These are phyloP conservation scores for Cercospora sp. DNA, from an alignment of 2,329 filamentous ascomycete species.

Conservation along the genomic window DNA sequence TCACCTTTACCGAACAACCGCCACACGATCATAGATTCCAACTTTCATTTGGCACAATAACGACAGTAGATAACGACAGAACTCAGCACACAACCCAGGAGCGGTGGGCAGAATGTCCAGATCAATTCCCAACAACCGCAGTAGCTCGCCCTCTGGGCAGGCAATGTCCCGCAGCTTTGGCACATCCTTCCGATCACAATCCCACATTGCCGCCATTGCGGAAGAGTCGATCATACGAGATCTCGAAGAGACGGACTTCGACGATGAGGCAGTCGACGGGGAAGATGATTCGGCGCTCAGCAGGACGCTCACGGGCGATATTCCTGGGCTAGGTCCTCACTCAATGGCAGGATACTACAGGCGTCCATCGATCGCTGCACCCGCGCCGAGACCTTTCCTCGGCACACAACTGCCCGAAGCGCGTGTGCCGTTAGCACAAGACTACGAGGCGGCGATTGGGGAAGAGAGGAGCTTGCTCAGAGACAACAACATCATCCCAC, in stretches of 20 bases:
- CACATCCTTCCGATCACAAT: constrained; percentile 32
- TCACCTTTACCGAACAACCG: background rate
- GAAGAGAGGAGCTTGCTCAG: constrained; percentile 60
- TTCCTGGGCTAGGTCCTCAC: constrained; percentile 32
- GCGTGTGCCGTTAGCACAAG: constrained; percentile 45
- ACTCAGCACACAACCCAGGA: background rate
- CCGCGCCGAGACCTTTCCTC: constrained; percentile 69
- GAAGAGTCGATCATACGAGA: constrained; percentile 38
- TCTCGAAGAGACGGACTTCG: constrained; percentile 31
- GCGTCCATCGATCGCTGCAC: constrained; percentile 73
- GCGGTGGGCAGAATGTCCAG: constrained; percentile 11
- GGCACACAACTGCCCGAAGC: constrained; percentile 57
- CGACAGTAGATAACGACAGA: constrained; percentile 1
- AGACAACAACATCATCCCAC: constrained; percentile 60
- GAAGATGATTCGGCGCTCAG: constrained; percentile 20
- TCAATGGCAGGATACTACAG: constrained; percentile 68
- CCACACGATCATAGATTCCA: background rate
- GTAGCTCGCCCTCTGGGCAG: constrained; percentile 16
- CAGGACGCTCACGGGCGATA: constrained; percentile 22
- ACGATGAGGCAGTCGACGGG: constrained; percentile 23
- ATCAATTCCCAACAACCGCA: constrained; percentile 20
- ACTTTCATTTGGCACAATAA: background rate
- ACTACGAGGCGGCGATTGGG: constrained; percentile 55
- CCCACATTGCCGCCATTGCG: constrained; percentile 32
- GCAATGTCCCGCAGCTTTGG: constrained; percentile 31